Base-by-base conservation (phyloP, 2,329 filamentous ascomycete species). In the Aspergillus ochraceus region DNA sequence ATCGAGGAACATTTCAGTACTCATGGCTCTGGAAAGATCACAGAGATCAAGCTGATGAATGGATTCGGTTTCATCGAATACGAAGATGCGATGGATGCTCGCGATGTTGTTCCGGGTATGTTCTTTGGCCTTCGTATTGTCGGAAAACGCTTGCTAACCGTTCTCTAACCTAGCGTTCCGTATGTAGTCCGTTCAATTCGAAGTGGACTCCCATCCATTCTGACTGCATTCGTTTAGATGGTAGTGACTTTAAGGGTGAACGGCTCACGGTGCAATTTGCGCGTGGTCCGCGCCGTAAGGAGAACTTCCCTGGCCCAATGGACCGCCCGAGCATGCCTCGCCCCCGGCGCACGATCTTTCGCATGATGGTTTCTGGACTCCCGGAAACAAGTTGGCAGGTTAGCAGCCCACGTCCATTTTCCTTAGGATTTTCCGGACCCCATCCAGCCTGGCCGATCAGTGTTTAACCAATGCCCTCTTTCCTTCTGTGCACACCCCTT, bases 381-480 rank as follows among this genome's bases (percentile, higher is more conserved):
- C 93, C 94, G 77, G 94, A 98, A 85, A 99, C 95, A 85, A 97
- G 93, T 88, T 99, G 95, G 95, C 95, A 99, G 95, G 95, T 99
- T 90, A 95, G 95, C 90, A 74, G 67, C 66, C 71, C 70, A 74
- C 65, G 55, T 66, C 68, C 68, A 68, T 70, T 72, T 64, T 60
- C 58, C 59, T 64, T 60, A 67, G 71, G 70, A 72, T 65, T 52
- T 57, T 67, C 60, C 56, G 69, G 66, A 69, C 52, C 56, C 55
- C 58, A 58, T 55, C 53, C 54, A 53, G 56, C 50, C 58, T 62
- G 61, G 64, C 60, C 62, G 47, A 57, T 60, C 11, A 51, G 20
- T 60, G 57, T 46, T 60, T 60, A 45, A 52, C 62, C 36, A 52
- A 17, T 42, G 17, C 36, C 36, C 17, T 14, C 32, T 36, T n/a